Percentiles rank a stretch among this genome's conserved stretches.
These are phyloP conservation scores for Agastache rugosa DNA, from an alignment of 257 asterid genomes.

Conservation along the genomic window DNA sequence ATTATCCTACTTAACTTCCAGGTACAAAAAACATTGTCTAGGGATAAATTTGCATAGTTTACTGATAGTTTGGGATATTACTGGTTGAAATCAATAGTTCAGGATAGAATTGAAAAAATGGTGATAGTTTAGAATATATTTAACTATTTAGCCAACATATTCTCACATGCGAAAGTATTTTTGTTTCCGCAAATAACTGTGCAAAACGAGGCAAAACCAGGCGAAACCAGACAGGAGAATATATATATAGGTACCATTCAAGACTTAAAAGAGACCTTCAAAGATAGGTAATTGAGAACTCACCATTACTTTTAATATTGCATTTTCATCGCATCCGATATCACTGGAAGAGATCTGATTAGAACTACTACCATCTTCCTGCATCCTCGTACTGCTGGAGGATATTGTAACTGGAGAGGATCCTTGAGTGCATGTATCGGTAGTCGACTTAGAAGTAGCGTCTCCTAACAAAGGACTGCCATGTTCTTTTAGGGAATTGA, in stretches of 20 bases:
- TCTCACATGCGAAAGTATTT: neutral
- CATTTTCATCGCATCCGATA: constrained; percentile 80
- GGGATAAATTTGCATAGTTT: no score
- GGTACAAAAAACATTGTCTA: no score
- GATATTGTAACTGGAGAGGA: constrained; percentile 77
- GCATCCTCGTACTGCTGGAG: constrained; percentile 60
- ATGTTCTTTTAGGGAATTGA: constrained; percentile 72
- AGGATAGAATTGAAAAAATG: no score
- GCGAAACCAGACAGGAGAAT: neutral
- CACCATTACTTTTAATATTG: constrained; percentile 96
- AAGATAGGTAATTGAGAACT: constrained; percentile 42
- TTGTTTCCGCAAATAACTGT: neutral
- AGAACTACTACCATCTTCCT: constrained; percentile 79
- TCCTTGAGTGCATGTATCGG: constrained; percentile 69
- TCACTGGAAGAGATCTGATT: constrained; percentile 70
- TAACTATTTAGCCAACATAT: no score
- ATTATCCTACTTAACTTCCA: no score
- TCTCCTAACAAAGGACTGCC: constrained; percentile 63
- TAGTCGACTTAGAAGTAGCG: constrained; percentile 57
- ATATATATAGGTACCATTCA: neutral
- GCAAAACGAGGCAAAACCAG: neutral
- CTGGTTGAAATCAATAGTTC: no score
- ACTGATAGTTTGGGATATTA: no score
- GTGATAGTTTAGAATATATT: no score
- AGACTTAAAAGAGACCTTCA: neutral